phyloP scores from a whole-genome alignment of 495 filamentous ascomycete species.

The Penicillium parvum region DNA sequence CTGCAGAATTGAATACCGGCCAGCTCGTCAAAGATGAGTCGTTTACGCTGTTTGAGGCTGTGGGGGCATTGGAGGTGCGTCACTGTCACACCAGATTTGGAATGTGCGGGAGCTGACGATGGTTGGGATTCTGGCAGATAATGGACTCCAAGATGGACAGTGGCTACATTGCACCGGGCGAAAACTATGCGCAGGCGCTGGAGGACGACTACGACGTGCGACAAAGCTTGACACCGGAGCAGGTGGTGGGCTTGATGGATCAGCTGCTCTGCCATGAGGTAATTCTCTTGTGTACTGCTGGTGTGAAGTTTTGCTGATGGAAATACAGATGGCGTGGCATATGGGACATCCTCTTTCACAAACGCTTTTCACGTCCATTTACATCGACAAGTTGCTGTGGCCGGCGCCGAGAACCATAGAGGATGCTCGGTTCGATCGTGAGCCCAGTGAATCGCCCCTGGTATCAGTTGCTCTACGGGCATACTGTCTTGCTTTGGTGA shows the following conservation, averaged over 20 bases:
- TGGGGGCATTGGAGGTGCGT: slow-evolving; percentile 88
- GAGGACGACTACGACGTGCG: slow-evolving; percentile 83
- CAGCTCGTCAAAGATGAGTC: slow-evolving; percentile 89
- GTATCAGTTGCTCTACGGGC: slow-evolving; percentile 68
- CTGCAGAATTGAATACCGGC: slow-evolving; percentile 66
- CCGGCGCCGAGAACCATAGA: slow-evolving; percentile 61
- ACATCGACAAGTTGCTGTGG: slow-evolving; percentile 79
- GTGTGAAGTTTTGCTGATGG: slow-evolving; percentile 17
- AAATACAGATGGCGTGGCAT: slow-evolving; percentile 87
- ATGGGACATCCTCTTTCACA: slow-evolving; percentile 90
- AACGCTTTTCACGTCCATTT: slow-evolving; percentile 89
- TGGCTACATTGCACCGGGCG: slow-evolving; percentile 69
- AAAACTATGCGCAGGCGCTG: slow-evolving; percentile 54
- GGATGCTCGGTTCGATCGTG: slow-evolving; percentile 63
- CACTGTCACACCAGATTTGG: slow-evolving; percentile 4
- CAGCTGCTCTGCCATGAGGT: slow-evolving; percentile 88
- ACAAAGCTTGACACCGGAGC: slow-evolving; percentile 62
- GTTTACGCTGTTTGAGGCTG: slow-evolving; percentile 91
- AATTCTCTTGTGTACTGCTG: slow-evolving; percentile 5
- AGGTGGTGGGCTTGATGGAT: slow-evolving; percentile 91
- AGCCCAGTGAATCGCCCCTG: slow-evolving; percentile 45
- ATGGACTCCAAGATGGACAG: slow-evolving; percentile 99
- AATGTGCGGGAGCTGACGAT: slow-evolving; percentile 13
- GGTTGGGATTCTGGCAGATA: slow-evolving; percentile 53
- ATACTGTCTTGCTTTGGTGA: slow-evolving; percentile 82